Base-by-base conservation (phyloP, 108 stramenopile genomes). In the Nitzschia inconspicua region DNA sequence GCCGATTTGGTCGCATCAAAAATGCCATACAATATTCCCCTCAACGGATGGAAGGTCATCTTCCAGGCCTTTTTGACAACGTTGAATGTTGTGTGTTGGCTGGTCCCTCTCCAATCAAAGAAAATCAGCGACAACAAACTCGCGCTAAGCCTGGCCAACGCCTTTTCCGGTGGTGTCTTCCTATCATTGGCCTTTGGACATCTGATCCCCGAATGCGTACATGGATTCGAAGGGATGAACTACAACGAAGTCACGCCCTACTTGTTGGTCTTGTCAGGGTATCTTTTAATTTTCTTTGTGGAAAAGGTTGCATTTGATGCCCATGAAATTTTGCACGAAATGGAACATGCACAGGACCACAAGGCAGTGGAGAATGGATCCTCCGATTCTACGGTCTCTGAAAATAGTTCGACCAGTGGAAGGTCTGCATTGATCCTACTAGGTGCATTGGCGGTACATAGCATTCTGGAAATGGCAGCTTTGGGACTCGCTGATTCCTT, bases 91-190 rank as follows among this genome's bases (percentile, higher is more conserved):
- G 49, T 88, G 3, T 96, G 93, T 61, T 96, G 93, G 95, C 63
- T 86, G 30, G 49, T 91, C 26, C 95, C 95, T 10, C 77, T 96
- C 5, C 54, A 72, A 52, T 75, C 67, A 46, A 92, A 92, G 61
- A 80, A 86, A 40, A 85, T 96, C 10, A 55, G 81, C 0, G 83
- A 85, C 49, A 92, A 93, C 61, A 82, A 91, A 65, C 37, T 88
- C 31, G 84, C 78, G 13, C 76, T 96, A 3, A 65, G 69, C 28
- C 49, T 98, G 57, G 95, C 96, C n/a, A 96, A 96, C 70, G 88
- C 95, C 57, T 98, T 98, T 72, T 85, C 88, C 26, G 98, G 98
- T 9, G 98, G 98, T 24, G 95, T 98, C 39, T 98, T 98, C 69
- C 69, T 98, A 34, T 83, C 82, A 11, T 70, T 98, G 46, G 95